Conservation (phyloP, 495 filamentous ascomycete species). For the Penicillium robsamsonii region DNA sequence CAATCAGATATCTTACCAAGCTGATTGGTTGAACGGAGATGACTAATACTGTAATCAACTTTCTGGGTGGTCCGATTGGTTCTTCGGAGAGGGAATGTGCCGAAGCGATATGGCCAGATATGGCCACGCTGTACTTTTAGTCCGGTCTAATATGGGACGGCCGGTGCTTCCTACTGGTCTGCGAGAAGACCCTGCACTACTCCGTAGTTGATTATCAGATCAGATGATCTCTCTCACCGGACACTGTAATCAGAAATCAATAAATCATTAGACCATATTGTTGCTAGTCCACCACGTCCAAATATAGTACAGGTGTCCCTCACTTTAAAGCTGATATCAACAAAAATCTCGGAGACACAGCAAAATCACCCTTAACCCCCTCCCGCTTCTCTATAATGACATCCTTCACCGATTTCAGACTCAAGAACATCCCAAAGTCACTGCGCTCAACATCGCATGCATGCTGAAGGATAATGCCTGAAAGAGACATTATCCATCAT, state of each 20-base stretch:
- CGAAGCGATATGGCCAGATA: constrained; percentile 5
- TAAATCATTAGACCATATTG: constrained; percentile 14
- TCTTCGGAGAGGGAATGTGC: constrained; percentile 10
- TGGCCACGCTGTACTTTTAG: constrained; percentile 15
- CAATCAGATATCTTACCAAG: constrained; percentile 27
- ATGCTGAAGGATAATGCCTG: neutral
- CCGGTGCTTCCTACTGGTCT: neutral
- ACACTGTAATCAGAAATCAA: neutral
- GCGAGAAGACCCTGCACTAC: neutral
- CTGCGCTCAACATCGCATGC: neutral
- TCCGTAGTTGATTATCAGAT: constrained; percentile 10
- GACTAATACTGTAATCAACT: constrained; percentile 27
- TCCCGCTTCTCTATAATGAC: neutral
- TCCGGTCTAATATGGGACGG: too few relatives aligned
- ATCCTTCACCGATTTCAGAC: neutral
- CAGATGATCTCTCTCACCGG: constrained; percentile 6
- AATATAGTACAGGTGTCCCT: constrained; percentile 21
- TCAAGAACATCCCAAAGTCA: neutral
- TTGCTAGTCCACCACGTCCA: constrained; percentile 1
- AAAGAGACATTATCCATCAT: neutral
- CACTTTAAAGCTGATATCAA: constrained; percentile 2
- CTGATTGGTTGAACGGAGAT: constrained; percentile 25
- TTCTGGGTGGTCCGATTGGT: constrained; percentile 28
- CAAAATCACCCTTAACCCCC: neutral
- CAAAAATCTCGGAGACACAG: constrained; percentile 4